Evolutionary conservation across 768 basidiomycete species (phyloP).

Genomic region (Lentinula aciculospora): DNA sequence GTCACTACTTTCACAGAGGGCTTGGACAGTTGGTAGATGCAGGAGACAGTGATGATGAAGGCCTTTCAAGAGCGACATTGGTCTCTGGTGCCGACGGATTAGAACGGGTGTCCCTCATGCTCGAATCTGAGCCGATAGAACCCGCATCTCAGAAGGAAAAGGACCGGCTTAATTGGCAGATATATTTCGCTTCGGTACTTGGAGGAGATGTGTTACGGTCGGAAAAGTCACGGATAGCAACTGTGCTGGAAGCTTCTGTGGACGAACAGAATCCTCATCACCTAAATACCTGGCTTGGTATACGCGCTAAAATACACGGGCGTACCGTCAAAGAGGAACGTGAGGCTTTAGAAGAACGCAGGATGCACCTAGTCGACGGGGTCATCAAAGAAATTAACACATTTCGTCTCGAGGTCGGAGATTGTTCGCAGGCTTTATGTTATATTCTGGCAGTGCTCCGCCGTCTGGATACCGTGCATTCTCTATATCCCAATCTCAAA

Average conservation of each 20-base stretch:
- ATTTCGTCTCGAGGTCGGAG: conserved; percentile 57
- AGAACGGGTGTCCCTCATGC: conserved; percentile 46
- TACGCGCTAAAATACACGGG: conserved; percentile 82
- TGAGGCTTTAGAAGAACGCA: conserved; percentile 74
- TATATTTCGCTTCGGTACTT: conserved; percentile 89
- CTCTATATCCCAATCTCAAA: conserved; percentile 80
- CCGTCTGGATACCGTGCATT: conserved; percentile 76
- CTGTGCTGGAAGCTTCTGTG: conserved; percentile 61
- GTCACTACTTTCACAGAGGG: conserved; percentile 73
- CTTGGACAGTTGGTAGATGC: conserved; percentile 62
- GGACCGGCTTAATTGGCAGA: conserved; percentile 92
- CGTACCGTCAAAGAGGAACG: conserved; percentile 79
- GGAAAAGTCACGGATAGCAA: conserved; percentile 90
- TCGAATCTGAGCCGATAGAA: conserved; percentile 59
- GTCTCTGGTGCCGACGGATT: conserved; percentile 35
- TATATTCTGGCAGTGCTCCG: conserved; percentile 63
- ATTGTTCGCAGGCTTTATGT: conserved; percentile 43
- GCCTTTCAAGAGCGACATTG: conserved; percentile 37
- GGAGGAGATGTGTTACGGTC: conserved; percentile 92
- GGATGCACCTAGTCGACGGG: conserved; percentile 73
- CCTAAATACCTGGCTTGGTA: conserved; percentile 81
- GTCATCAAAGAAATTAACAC: conserved; percentile 78
- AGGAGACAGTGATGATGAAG: conserved; percentile 75
- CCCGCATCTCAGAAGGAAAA: conserved; percentile 69
- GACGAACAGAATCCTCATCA: conserved; percentile 68